Evolutionary conservation across 306 rosid genomes (phyloP).

Genomic region (Quercus wislizeni): DNA sequence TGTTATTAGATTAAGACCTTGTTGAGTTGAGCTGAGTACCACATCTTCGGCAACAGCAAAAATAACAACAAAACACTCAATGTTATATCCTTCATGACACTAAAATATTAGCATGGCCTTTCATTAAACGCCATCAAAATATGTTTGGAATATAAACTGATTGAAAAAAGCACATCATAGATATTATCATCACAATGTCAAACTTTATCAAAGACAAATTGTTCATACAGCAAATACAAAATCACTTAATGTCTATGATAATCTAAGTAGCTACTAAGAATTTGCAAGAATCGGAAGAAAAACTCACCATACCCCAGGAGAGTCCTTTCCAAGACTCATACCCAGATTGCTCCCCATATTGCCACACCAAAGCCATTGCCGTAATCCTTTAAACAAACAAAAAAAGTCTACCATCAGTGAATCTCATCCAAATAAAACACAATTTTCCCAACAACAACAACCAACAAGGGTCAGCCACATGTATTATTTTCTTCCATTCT

Average conservation of each 20-base stretch:
- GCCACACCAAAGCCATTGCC: slow-evolving; percentile 98
- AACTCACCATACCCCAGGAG: slow-evolving; percentile 93
- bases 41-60: background rate
- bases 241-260: background rate
- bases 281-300: background rate
- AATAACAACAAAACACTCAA: background rate
- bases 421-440: background rate
- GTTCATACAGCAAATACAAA: background rate
- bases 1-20: background rate
- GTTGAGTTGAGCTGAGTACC: background rate
- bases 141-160: background rate
- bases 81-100: background rate
- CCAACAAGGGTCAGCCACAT: no score
- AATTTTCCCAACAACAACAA: background rate
- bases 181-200: background rate
- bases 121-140: background rate
- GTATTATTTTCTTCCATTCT: no score
- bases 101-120: background rate
- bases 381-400: slow-evolving; percentile 50
- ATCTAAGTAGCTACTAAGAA: background rate
- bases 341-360: slow-evolving; percentile 75
- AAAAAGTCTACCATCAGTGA: background rate
- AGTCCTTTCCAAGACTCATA: slow-evolving; percentile 89
- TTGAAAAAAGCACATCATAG: background rate
- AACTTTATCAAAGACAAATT: background rate